phyloP scores from a whole-genome alignment of 345 rosid genomes.

The Laguncularia racemosa region DNA sequence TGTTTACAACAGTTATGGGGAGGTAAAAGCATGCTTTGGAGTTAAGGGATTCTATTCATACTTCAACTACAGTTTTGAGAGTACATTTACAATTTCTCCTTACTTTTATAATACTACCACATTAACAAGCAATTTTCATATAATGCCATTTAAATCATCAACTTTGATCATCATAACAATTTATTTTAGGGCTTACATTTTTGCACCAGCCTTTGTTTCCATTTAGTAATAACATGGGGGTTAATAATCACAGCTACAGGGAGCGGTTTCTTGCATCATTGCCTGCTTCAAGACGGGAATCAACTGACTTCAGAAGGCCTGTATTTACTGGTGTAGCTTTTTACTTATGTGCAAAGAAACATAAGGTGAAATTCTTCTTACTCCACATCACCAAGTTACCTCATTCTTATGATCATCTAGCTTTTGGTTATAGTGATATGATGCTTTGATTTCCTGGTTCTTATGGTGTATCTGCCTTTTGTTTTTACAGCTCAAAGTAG shows the following conservation, averaged over 20 bases:
- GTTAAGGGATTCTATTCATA: no score
- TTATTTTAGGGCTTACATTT: no score
- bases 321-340: slow-evolving; percentile 88
- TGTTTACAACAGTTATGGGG: no score
- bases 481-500: slow-evolving; percentile 67
- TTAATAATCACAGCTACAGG: slow-evolving; percentile 40
- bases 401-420: background rate
- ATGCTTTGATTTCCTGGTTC: background rate
- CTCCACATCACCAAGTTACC: background rate
- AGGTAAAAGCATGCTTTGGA: no score
- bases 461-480: background rate
- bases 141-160: no score
- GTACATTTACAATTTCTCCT: no score
- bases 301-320: slow-evolving; percentile 73
- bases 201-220: no score
- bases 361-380: slow-evolving; percentile 33
- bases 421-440: background rate
- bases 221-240: background rate
- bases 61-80: no score
- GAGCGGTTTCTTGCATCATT: slow-evolving; percentile 71
- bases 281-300: slow-evolving; percentile 60
- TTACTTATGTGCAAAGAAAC: slow-evolving; percentile 74
- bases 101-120: no score
- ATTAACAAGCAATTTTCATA: no score
- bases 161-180: no score